Percentiles rank a stretch among this genome's conserved stretches.
Evolutionary conservation across 140 eudicot genomes (phyloP).

Genomic region (Stevia rebaudiana): DNA sequence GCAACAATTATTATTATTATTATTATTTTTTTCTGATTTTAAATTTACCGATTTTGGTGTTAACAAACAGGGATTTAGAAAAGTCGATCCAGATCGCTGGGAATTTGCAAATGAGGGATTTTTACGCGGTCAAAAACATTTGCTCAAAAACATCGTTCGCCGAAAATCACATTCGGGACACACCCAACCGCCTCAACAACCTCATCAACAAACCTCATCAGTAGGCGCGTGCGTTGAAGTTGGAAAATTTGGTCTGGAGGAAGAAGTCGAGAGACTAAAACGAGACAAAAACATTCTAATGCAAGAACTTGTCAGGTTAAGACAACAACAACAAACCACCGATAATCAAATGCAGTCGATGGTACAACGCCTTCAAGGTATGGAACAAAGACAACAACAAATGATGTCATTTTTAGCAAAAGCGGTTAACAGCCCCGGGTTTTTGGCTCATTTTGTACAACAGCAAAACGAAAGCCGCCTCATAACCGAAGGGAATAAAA

Average conservation of each 20-base stretch:
- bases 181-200: constrained; percentile 56
- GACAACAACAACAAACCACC: constrained; percentile 92
- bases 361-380: constrained; percentile 90
- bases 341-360: constrained; percentile 75
- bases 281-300: constrained; percentile 88
- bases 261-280: constrained; percentile 92
- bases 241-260: constrained; percentile 94
- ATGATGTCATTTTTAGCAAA: constrained; percentile 98
- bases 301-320: constrained; percentile 85
- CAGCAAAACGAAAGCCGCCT: constrained; percentile 68
- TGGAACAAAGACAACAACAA: constrained; percentile 96
- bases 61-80: constrained; percentile 72
- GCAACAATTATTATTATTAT: no score
- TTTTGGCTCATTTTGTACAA: constrained; percentile 78
- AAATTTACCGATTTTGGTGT: not conserved
- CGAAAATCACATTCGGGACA: constrained; percentile 73
- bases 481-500: constrained; percentile 67
- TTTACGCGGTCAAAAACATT: constrained; percentile 80
- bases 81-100: constrained; percentile 98
- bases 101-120: constrained; percentile 97
- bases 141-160: constrained; percentile 65
- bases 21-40: not conserved
- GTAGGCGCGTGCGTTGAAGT: constrained; percentile 87
- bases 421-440: constrained; percentile 87
- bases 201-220: constrained; percentile 53